These are phyloP conservation scores for Vitis amurensis DNA, from an alignment of 164 flowering plant genomes.

Conservation along the genomic window DNA sequence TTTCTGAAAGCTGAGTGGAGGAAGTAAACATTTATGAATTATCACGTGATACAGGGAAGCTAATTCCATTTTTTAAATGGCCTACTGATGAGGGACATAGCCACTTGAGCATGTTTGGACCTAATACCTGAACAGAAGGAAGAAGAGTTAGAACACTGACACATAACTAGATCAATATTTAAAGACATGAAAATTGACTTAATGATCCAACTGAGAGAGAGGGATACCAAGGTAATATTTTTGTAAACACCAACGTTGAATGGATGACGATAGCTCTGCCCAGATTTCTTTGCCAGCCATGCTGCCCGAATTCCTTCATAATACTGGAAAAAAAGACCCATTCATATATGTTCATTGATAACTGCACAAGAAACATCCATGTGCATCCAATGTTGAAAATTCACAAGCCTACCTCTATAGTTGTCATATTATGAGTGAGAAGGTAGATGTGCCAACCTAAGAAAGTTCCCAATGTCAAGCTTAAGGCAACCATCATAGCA, in stretches of 20 bases:
- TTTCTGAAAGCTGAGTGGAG: background rate
- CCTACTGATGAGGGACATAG: conserved; percentile 57
- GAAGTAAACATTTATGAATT: conserved; percentile 17
- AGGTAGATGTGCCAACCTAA: conserved; percentile 77
- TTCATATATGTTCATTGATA: conserved; percentile 1
- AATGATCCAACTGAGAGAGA: conserved; percentile 16
- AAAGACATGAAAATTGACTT: background rate
- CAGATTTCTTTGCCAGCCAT: conserved; percentile 82
- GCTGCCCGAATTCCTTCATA: conserved; percentile 51
- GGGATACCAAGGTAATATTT: conserved; percentile 50
- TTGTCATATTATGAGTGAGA: conserved; percentile 63
- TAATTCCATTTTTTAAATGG: conserved; percentile 66
- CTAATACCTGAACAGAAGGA: conserved; percentile 48
- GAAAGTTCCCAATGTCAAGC: conserved; percentile 54
- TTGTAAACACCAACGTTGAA: conserved; percentile 46
- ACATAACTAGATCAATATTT: no score
- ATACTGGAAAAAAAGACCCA: conserved; percentile 36
- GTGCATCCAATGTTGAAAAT: background rate
- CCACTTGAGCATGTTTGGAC: conserved; percentile 76
- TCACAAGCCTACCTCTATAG: conserved; percentile 60
- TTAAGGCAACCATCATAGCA: conserved; percentile 30
- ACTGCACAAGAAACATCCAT: background rate
- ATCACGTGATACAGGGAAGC: conserved; percentile 49
- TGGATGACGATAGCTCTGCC: conserved; percentile 67
- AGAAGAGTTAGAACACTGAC: no score